Evolutionary conservation across 306 rosid genomes (phyloP).

Genomic region (Cercis canadensis): DNA sequence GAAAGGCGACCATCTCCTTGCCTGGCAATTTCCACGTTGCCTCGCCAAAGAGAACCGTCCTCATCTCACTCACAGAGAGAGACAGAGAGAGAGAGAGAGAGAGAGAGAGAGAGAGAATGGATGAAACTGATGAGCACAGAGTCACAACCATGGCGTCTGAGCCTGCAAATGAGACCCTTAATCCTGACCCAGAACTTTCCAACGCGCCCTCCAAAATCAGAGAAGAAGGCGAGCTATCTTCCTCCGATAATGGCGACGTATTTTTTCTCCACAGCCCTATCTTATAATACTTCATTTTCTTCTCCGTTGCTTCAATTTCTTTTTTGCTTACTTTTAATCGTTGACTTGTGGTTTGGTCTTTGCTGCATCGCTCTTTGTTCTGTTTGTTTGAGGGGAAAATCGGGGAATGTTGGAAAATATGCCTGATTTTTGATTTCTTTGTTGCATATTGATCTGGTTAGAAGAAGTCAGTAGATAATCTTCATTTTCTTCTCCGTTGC

Average conservation of each 20-base stretch:
- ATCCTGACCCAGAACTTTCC: conserved; percentile 33
- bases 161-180: conserved; percentile 27
- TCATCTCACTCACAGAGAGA: conserved; percentile 16
- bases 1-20: neutral
- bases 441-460: neutral
- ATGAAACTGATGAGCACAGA: conserved; percentile 41
- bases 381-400: conserved; percentile 19
- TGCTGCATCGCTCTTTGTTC: neutral
- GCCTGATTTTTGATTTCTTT: neutral
- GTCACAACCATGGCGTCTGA: conserved; percentile 35
- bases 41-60: neutral
- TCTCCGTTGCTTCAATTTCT: neutral
- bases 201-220: conserved; percentile 44
- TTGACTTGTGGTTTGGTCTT: neutral
- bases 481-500: neutral
- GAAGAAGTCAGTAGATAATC: neutral
- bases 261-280: conserved; percentile 45
- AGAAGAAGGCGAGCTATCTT: conserved; percentile 94
- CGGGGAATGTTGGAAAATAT: neutral
- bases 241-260: conserved; percentile 59
- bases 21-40: conserved; percentile 17
- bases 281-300: neutral
- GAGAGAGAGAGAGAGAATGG: conserved; percentile 35
- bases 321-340: neutral
- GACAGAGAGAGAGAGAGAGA: conserved; percentile 33